Evolutionary conservation across 2,329 filamentous ascomycete genomes (phyloP).

Genomic region (Elsinoe australis): DNA sequence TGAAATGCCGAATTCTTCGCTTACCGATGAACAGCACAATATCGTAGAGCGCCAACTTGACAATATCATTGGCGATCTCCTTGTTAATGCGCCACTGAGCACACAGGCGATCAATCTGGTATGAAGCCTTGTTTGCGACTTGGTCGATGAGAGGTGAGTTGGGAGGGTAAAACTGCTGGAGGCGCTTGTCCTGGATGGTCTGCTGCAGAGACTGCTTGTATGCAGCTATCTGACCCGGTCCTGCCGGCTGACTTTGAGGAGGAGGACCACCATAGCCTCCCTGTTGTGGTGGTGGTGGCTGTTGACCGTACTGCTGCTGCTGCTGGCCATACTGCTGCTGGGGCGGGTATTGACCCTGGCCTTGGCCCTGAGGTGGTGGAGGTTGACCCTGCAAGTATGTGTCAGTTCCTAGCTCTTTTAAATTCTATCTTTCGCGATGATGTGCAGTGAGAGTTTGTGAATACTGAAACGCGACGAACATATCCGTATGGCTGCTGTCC

Average conservation of each 20-base stretch:
- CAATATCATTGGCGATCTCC: conserved; percentile 56
- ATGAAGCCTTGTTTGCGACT: conserved; percentile 43
- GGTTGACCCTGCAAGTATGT: conserved; percentile 9
- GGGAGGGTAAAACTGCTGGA: conserved; percentile 53
- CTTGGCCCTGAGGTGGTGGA: conserved; percentile 19
- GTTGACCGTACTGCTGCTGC: conserved; percentile 20
- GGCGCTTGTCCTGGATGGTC: conserved; percentile 53
- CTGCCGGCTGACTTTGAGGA: conserved; percentile 35
- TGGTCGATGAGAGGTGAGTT: conserved; percentile 45
- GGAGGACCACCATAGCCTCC: conserved; percentile 24
- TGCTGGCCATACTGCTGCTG: conserved; percentile 23
- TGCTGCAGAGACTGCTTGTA: conserved; percentile 51
- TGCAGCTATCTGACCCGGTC: conserved; percentile 44
- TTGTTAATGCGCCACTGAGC: conserved; percentile 50
- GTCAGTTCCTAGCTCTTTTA: conserved; percentile 17
- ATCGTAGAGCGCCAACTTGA: conserved; percentile 56
- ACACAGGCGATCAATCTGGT: conserved; percentile 49
- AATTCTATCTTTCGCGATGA: not conserved
- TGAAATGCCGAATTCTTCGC: not conserved
- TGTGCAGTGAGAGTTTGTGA: conserved; percentile 17
- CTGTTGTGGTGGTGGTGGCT: conserved; percentile 24
- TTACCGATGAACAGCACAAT: conserved; percentile 52
- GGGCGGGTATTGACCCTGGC: conserved; percentile 19
- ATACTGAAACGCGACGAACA: conserved; percentile 21
- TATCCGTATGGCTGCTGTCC: conserved; percentile 19